Evolutionary conservation across 257 asterid species (phyloP), one percentile per base, ranked within the genome.

Genomic region (Solanum dulcamara): DNA sequence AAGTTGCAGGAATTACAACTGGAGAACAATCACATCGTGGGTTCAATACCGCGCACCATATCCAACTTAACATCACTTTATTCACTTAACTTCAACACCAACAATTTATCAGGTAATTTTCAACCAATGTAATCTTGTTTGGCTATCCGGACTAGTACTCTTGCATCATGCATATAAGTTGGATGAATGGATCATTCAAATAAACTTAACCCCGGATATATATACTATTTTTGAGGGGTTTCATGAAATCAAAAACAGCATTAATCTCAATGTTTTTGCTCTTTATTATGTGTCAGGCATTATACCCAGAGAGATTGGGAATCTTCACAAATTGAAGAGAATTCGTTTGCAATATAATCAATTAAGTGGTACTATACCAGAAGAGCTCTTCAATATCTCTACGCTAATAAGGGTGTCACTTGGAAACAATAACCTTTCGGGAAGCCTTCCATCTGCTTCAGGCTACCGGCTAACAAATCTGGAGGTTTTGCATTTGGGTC

Each of bases 331-430:
- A 2, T 55, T 91, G 79, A 84, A 85, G 72, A 1, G 0, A 0
- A 26, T 90, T 22, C 1, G 5, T 42, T 40, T 86, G 71, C 32
- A 4, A 0, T 1, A 0, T 2, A 90, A 88, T 33, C 64, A 12
- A 7, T 84, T 87, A 1, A 38, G 7, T 51, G 92, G 91, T 30
- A 20, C 71, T 2, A 87, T 90, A 37, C 91, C 92, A 8, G 84
- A 83, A 20, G 42, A 5, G 38, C 84, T 90, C 33, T 90, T 88
- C 89, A 90, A 90, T 86, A 38, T 88, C 10, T 90, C 92, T 8
- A 82, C 86, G 4, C 22, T 88, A 32, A 71, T 24, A 26, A 3
- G 24, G 59, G 30, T 88, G 5, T 88, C 87, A 18, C 72, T 90
- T 81, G 33, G 75, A 0, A 62, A 4, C 20, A 88, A 90, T 81